Conservation (phyloP, 179 eudicot species). For the Monotropa hypopitys region DNA sequence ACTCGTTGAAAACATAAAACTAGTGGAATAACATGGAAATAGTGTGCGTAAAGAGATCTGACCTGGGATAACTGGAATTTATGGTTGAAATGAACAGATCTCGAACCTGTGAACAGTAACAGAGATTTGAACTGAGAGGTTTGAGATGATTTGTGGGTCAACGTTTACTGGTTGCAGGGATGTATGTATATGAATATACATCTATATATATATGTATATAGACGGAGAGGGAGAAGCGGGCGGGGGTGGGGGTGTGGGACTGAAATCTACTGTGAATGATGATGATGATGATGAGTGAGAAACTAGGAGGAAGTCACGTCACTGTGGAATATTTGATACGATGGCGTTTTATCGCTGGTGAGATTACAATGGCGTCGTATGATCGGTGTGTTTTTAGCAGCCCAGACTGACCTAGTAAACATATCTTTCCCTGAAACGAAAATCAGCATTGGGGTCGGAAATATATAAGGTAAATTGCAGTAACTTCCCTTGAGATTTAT, state of each 20-base stretch:
- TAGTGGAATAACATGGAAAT: not conserved
- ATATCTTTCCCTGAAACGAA: not conserved
- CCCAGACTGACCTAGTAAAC: conserved; percentile 5
- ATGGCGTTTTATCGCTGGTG: not conserved
- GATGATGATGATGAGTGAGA: not conserved
- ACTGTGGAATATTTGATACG: not conserved
- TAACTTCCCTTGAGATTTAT: too few relatives aligned
- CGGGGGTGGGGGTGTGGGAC: not conserved
- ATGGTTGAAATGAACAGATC: conserved; percentile 5
- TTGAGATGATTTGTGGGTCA: conserved; percentile 3
- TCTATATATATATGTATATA: not conserved
- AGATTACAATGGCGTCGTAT: conserved; percentile 1
- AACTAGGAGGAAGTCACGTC: not conserved
- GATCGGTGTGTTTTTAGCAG: not conserved
- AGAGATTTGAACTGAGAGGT: not conserved
- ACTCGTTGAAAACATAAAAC: not conserved
- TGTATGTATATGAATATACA: not conserved
- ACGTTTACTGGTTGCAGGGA: not conserved
- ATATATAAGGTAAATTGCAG: too few relatives aligned
- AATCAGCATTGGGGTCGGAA: too few relatives aligned
- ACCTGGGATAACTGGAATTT: conserved; percentile 4
- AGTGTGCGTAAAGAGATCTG: conserved; percentile 3
- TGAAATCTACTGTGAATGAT: not conserved
- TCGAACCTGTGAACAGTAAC: not conserved
- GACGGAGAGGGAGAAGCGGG: not conserved